Evolutionary conservation across 2,329 filamentous ascomycete species (phyloP), one percentile per base, ranked within the genome.

Genomic region (Tympanopsis confertula): DNA sequence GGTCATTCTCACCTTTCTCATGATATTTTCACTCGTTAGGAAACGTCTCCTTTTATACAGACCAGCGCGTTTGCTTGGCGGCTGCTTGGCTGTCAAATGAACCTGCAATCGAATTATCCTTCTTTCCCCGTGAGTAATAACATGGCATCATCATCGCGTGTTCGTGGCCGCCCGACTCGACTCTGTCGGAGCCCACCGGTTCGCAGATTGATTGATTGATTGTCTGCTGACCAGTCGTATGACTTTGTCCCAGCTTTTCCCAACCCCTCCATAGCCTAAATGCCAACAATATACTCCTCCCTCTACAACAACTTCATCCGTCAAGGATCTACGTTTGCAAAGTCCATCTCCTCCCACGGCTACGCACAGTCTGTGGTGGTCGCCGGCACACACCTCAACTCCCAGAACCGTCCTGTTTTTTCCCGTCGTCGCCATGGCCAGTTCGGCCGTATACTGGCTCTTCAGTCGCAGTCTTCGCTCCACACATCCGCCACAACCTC

Each of bases 291-390:
- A 55, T 79, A 78, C 61, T 78, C 74, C 45, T 74, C 73, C 56
- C 65, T 81, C 48, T 79, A 78, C 63, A 70, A 76, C 66, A 80
- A 74, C 71, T 85, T 96, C 72, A 86, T 94, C 78, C 89, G 91
- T 71, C 85, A 89, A 74, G 88, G 86, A 82, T 26, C 22, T n/a
- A 26, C 22, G 7, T 84, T 95, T 66, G 81, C 86, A 57, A 96
- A 96, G 70, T 87, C 88, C 55, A 83, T 96, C 22, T 10, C 7
- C 62, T 89, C 86, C 61, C 86, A 96, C 77, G 89, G 89, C 65
- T 96, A 95, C 74, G 88, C 88, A 52, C 89, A 96, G 62, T 94
- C 88, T 45, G 82, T 96, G 65, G 87, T 98, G 65, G 91, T 89
- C 56, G 89, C 87, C 53, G 86, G 86, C 46, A 87, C 94, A 45